Percentiles rank a stretch among this genome's conserved stretches.
phyloP scores from a whole-genome alignment of 495 filamentous ascomycete genomes.

The Aspergillus haitiensis region DNA sequence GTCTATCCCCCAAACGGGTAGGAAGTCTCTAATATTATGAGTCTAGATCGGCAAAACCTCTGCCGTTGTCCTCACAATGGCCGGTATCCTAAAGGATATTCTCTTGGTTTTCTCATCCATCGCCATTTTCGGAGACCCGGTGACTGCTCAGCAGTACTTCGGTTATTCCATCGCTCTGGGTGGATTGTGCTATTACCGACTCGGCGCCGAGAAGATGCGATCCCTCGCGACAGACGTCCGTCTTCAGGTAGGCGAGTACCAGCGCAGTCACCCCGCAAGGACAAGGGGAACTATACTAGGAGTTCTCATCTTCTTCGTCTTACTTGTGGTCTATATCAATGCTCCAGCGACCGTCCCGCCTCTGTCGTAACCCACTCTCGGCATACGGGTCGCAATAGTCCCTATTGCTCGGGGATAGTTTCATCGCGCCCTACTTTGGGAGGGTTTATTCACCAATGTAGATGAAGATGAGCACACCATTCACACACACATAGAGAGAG shows the following conservation, averaged over 20 bases:
- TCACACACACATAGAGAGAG: too few relatives aligned
- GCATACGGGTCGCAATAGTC: too few relatives aligned
- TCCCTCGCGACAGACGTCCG: not conserved
- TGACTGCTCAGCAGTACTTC: constrained; percentile 79
- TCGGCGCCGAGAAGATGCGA: constrained; percentile 50
- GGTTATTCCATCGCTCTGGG: constrained; percentile 86
- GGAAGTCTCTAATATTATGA: constrained; percentile 25
- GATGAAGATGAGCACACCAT: too few relatives aligned
- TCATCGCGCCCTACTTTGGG: too few relatives aligned
- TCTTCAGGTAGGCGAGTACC: not conserved
- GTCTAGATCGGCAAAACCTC: constrained; percentile 90
- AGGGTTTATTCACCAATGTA: too few relatives aligned
- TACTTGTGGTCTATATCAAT: not conserved
- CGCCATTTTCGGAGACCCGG: constrained; percentile 78
- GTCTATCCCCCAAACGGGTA: not conserved
- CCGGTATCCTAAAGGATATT: constrained; percentile 94
- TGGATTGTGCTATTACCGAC: constrained; percentile 92
- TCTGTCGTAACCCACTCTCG: too few relatives aligned
- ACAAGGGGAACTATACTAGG: not conserved
- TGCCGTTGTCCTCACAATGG: constrained; percentile 89
- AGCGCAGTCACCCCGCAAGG: not conserved
- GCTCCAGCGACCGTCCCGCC: too few relatives aligned
- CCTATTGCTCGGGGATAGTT: too few relatives aligned
- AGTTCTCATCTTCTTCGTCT: not conserved
- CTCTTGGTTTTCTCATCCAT: constrained; percentile 85